Conservation (phyloP, 257 asterid genomes). For the Perilla frutescens region DNA sequence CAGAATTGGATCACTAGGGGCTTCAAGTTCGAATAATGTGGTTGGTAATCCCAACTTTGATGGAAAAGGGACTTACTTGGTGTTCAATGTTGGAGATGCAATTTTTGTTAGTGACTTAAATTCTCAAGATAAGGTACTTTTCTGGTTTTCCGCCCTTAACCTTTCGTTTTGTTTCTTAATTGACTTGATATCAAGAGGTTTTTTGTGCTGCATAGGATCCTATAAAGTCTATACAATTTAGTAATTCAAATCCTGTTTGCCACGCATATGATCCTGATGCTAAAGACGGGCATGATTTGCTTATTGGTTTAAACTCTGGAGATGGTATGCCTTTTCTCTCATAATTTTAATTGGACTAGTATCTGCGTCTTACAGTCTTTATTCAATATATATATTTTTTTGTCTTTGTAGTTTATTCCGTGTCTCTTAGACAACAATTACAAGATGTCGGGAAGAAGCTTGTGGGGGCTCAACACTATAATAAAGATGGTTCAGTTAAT, state of each 20-base stretch:
- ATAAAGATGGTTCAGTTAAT: slow-evolving; percentile 92
- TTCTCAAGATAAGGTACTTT: slow-evolving; percentile 93
- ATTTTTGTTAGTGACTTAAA: slow-evolving; percentile 87
- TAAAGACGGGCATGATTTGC: slow-evolving; percentile 98
- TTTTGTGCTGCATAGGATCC: slow-evolving; percentile 76
- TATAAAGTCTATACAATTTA: slow-evolving; percentile 89
- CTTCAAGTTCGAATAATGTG: slow-evolving; percentile 71
- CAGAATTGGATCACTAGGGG: slow-evolving; percentile 85
- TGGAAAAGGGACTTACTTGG: slow-evolving; percentile 93
- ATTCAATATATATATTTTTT: slow-evolving; percentile 27
- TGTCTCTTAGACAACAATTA: slow-evolving; percentile 88
- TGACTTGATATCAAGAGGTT: slow-evolving; percentile 47
- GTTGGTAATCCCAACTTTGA: slow-evolving; percentile 79
- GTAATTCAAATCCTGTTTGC: slow-evolving; percentile 91
- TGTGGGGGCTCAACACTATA: slow-evolving; percentile 97
- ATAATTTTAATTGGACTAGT: slow-evolving; percentile 18
- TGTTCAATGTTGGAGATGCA: slow-evolving; percentile 95
- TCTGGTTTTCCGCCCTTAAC: slow-evolving; percentile 32
- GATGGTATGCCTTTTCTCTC: slow-evolving; percentile 64
- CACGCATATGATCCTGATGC: slow-evolving; percentile 97
- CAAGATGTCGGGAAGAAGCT: slow-evolving; percentile 99
- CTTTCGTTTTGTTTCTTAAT: slow-evolving; percentile 23
- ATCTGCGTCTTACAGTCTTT: slow-evolving; percentile 20
- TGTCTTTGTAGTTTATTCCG: slow-evolving; percentile 80
- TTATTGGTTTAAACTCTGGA: slow-evolving; percentile 91